Base-by-base conservation (phyloP, 2,329 filamentous ascomycete species). In the Incumbomyces delicatus region DNA sequence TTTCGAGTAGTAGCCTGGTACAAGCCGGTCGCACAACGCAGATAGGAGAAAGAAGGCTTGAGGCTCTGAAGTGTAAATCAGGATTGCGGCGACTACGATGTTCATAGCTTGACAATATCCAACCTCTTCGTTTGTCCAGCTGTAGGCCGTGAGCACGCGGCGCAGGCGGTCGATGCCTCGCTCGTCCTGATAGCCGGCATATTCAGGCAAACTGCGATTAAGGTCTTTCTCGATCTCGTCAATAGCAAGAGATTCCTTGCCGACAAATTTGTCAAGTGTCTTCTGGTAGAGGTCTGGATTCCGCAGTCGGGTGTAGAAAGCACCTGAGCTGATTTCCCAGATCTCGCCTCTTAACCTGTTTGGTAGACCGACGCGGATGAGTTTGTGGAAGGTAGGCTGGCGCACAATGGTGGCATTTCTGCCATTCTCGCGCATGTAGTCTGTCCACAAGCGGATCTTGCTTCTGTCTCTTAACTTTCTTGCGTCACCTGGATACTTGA, bases 91-190 rank as follows among this genome's bases (percentile, higher is more conserved):
- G 46, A 95, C 90, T 30, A 98, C 92, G 57, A 98, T 98, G 65
- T 98, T 98, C 92, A 98, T 98, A 52, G 92, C 92, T 67, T 98
- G 92, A 65, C 92, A 98, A 66, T 98, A 98, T 55, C 92, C 92
- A 46, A 98, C 89, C 55, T 95, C 88, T 44, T 86, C 78, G 59
- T 98, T 92, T 41, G 83, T 86, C 92, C 92, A 98, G 67, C 89
- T 95, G 70, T 98, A 98, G 3, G 92, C 92, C 1, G 90, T 96
- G 46, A 98, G 74, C 32, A 98, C 92, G 48, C 90, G 78, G 50
- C 92, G 81, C 52, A 98, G 72, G 16, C 92, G 78, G 37, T 83
- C 87, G 54, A 98, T 98, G 13, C 92, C 92, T 60, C 95, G 89
- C 63, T 95, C 85, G 60, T 84, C 94, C 67, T 98, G 92, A 61